Evolutionary conservation across 805 yeast species (phyloP).

Genomic region (Wickerhamomyces hampshirensis): DNA sequence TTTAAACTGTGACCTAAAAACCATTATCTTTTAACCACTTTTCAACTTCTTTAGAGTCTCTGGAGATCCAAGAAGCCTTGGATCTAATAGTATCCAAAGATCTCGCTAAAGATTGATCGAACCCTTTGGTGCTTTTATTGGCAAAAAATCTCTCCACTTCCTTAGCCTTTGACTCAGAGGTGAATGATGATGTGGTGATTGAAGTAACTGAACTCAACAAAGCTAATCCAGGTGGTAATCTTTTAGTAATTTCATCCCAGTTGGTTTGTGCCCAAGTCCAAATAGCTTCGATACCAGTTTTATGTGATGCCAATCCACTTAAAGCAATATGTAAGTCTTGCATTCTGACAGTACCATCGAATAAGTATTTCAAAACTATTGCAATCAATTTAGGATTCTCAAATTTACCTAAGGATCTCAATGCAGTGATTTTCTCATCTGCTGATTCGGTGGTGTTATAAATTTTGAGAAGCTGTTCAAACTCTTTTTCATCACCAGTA

Average conservation of each 20-base stretch:
- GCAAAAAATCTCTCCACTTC: slow-evolving; percentile 48
- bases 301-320: slow-evolving; percentile 61
- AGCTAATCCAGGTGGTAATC: slow-evolving; percentile 75
- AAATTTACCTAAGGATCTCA: slow-evolving; percentile 64
- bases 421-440: slow-evolving; percentile 67
- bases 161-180: slow-evolving; percentile 47
- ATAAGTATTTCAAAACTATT: slow-evolving; percentile 50
- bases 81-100: slow-evolving; percentile 56
- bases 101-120: slow-evolving; percentile 60
- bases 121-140: slow-evolving; percentile 56
- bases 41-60: slow-evolving; percentile 45
- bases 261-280: slow-evolving; percentile 71
- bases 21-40: slow-evolving; percentile 43
- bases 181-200: slow-evolving; percentile 55
- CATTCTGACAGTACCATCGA: slow-evolving; percentile 55
- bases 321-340: slow-evolving; percentile 80
- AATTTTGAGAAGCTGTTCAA: slow-evolving; percentile 55
- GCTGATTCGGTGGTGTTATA: slow-evolving; percentile 56
- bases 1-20: slow-evolving; percentile 6
- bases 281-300: slow-evolving; percentile 59
- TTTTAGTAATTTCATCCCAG: slow-evolving; percentile 64
- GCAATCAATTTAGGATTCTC: slow-evolving; percentile 45
- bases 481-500: slow-evolving; percentile 56
- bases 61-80: slow-evolving; percentile 52
- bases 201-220: slow-evolving; percentile 75